Evolutionary conservation across 352 stramenopile genomes (phyloP).

Genomic region (Pythium catenulatum): DNA sequence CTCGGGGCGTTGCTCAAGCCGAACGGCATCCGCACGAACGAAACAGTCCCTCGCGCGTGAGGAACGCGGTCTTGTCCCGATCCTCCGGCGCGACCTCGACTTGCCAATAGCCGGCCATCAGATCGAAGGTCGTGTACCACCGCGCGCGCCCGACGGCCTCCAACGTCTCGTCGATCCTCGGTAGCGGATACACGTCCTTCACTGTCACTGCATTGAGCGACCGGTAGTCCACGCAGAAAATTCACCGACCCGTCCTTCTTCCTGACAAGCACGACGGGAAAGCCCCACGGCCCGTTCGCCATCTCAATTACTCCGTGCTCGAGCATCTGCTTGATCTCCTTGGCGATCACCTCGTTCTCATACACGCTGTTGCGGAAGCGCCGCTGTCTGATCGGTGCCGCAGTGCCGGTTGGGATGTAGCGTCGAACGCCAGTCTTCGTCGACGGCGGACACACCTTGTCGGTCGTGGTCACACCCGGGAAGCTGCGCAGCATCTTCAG

Average conservation of each 20-base stretch:
- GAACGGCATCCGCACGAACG: conserved; percentile 57
- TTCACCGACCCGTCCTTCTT: conserved; percentile 49
- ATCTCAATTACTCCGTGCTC: conserved; percentile 42
- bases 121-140: conserved; percentile 40
- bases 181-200: conserved; percentile 59
- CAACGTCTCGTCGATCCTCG: conserved; percentile 56
- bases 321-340: conserved; percentile 30
- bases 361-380: neutral
- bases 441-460: conserved; percentile 20
- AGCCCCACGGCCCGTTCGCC: conserved; percentile 29
- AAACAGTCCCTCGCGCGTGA: conserved; percentile 43
- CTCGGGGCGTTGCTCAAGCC: conserved; percentile 48
- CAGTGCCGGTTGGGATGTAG: conserved; percentile 48
- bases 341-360: conserved; percentile 38
- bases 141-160: conserved; percentile 25
- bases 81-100: neutral
- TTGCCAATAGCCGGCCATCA: conserved; percentile 51
- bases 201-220: conserved; percentile 44
- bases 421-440: conserved; percentile 21
- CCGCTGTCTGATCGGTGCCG: conserved; percentile 38
- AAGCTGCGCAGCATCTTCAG: conserved; percentile 32
- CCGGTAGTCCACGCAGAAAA: conserved; percentile 59
- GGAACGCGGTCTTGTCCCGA: conserved; percentile 56
- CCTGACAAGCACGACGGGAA: conserved; percentile 51
- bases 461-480: neutral